Base-by-base conservation (phyloP, 768 basidiomycete genomes). In the Paxillus rubicundulus region DNA sequence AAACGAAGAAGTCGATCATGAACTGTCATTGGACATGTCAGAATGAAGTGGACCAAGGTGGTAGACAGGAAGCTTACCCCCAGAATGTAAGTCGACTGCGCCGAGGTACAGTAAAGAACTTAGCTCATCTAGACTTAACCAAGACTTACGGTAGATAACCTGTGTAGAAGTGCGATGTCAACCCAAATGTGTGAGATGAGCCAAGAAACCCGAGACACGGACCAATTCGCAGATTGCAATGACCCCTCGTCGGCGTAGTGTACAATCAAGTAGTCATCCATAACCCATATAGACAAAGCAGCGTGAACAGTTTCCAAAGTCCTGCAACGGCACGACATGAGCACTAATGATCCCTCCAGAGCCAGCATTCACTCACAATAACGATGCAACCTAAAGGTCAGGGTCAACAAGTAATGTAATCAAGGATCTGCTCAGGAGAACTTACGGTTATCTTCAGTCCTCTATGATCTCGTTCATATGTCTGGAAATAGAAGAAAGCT, bases 1-100 rank as follows among this genome's bases (percentile, higher is more conserved):
- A 66, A 18, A 66, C 63, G 34, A 65, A 54, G 13, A 68, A 65
- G 52, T 66, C 65, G 39, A 65, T 61, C 21, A 65, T 2, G 20
- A 66, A 54, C 65, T 66, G 4, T 52, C 2, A 0, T 20, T 1
- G 13, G 8, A 10, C n/a, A 5, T n/a, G 16, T 65, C 44, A 67
- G 53, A 18, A 18, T 18, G 10, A 14, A 2, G 27, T 2, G 13
- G 8, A 24, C 2, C 5, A 13, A 13, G 14, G 17, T 9, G 12
- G 43, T 12, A n/a, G 13, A 48, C 0, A n/a, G 16, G 21, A 27
- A 21, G 33, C 65, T 61, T 40, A 66, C 65, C 24, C 65, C 65
- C 14, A 65, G 48, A 3, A 53, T 61, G 6, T 58, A 66, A 3
- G 38, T 67, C 21, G 52, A 45, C 65, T 67, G 51, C 4, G 16